Evolutionary conservation across 2,329 filamentous ascomycete genomes (phyloP).

Genomic region (Colletotrichum musae): DNA sequence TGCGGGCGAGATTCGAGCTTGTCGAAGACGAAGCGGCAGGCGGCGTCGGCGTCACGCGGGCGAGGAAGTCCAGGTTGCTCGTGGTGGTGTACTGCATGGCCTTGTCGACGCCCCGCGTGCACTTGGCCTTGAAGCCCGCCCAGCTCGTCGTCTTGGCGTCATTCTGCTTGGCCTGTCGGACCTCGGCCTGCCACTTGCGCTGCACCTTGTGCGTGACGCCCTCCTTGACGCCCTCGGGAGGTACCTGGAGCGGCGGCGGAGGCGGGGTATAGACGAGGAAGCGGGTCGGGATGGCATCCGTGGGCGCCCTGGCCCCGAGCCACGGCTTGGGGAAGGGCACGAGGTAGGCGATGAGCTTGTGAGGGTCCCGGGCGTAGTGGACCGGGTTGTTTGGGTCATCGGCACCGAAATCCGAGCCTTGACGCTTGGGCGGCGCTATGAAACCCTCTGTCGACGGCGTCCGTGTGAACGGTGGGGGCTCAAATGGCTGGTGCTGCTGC

Average conservation of each 20-base stretch:
- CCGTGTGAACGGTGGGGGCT: conserved; percentile 28
- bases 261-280: conserved; percentile 36
- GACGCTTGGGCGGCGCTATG: conserved; percentile 28
- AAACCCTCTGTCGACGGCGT: conserved; percentile 34
- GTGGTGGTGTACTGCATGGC: conserved; percentile 39
- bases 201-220: conserved; percentile 37
- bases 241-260: conserved; percentile 35
- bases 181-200: conserved; percentile 38
- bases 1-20: conserved; percentile 7
- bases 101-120: conserved; percentile 31
- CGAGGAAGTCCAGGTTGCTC: conserved; percentile 35
- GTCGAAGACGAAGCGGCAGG: conserved; percentile 12
- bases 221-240: conserved; percentile 37
- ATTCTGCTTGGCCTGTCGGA: conserved; percentile 34
- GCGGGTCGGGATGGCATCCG: conserved; percentile 27
- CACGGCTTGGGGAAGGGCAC: conserved; percentile 39
- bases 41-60: conserved; percentile 28
- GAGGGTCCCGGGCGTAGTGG: conserved; percentile 34
- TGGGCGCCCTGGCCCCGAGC: conserved; percentile 20
- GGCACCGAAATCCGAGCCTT: conserved; percentile 32
- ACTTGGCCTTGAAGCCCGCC: conserved; percentile 38
- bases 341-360: conserved; percentile 39
- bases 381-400: conserved; percentile 37
- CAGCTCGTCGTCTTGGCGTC: conserved; percentile 38
- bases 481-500: conserved; percentile 5